Conservation (phyloP, 2,329 filamentous ascomycete species). For the Alternaria triticina region DNA sequence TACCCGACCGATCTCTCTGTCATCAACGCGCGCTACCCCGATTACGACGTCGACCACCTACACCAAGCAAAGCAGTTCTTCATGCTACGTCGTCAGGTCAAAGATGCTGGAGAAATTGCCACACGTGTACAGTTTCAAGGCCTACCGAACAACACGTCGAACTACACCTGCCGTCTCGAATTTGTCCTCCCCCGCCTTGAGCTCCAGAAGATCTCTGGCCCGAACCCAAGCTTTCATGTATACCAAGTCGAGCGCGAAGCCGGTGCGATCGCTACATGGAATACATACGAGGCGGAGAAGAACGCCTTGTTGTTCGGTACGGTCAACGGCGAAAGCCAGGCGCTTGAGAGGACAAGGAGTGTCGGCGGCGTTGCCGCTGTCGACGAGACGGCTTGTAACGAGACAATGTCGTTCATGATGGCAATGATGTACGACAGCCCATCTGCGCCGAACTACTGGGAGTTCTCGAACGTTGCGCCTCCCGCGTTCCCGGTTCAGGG, state of each 20-base stretch:
- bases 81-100: slow-evolving; percentile 35
- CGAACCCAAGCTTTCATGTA: slow-evolving; percentile 32
- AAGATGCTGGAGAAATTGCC: slow-evolving; percentile 29
- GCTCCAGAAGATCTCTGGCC: slow-evolving; percentile 22
- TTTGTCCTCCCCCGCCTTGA: slow-evolving; percentile 26
- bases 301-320: slow-evolving; percentile 22
- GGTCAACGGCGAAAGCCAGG: slow-evolving; percentile 29
- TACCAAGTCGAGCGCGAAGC: slow-evolving; percentile 29
- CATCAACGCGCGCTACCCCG: slow-evolving; percentile 38
- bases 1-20: slow-evolving; percentile 33
- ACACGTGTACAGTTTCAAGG: slow-evolving; percentile 33
- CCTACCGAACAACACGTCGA: slow-evolving; percentile 6
- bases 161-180: slow-evolving; percentile 34
- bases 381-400: slow-evolving; percentile 27
- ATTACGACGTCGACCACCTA: slow-evolving; percentile 23
- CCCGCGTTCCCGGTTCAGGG: slow-evolving; percentile 35
- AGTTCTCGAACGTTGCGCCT: slow-evolving; percentile 31
- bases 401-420: slow-evolving; percentile 40
- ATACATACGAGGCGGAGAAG: slow-evolving; percentile 22
- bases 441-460: slow-evolving; percentile 35
- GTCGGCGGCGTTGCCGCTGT: slow-evolving; percentile 25
- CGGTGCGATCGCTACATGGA: slow-evolving; percentile 26
- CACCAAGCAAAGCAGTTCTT: slow-evolving; percentile 30
- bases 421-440: slow-evolving; percentile 30
- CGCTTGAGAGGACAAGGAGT: slow-evolving; percentile 19